phyloP scores from a whole-genome alignment of 768 basidiomycete species.

The Suillus subaureus region DNA sequence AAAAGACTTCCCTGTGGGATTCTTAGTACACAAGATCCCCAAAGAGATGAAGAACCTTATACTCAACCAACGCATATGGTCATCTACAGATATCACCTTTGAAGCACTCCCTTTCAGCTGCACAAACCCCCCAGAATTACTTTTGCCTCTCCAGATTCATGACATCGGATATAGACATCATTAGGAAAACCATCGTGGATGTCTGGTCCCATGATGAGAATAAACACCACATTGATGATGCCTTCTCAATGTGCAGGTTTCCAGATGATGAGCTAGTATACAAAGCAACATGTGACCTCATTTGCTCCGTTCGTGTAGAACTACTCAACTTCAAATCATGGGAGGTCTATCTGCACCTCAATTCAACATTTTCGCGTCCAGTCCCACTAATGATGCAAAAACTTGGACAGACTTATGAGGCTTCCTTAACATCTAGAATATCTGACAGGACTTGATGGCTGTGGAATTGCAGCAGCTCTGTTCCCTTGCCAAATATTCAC shows the following conservation, averaged over 20 bases:
- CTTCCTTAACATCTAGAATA: not conserved
- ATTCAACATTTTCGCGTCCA: not conserved
- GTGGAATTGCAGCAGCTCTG: not conserved
- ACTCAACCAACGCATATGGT: not conserved
- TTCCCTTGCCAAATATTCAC: not conserved
- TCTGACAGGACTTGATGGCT: not conserved
- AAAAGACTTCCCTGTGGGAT: not conserved
- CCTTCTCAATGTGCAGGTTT: not conserved
- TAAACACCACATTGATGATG: not conserved
- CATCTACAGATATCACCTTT: not conserved
- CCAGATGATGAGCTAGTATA: not conserved
- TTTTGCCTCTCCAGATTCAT: not conserved
- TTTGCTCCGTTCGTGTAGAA: not conserved
- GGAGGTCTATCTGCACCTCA: not conserved
- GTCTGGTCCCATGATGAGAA: not conserved
- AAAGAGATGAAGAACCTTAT: not conserved
- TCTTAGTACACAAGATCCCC: not conserved
- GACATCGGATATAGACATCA: accelerated
- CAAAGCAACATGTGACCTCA: not conserved
- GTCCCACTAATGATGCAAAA: not conserved
- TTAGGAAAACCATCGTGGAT: not conserved
- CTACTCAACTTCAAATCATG: not conserved
- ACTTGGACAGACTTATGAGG: not conserved
- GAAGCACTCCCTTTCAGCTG: not conserved
- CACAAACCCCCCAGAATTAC: not conserved